Base-by-base conservation (phyloP, 768 basidiomycete species). In the Hortiboletus campestris region DNA sequence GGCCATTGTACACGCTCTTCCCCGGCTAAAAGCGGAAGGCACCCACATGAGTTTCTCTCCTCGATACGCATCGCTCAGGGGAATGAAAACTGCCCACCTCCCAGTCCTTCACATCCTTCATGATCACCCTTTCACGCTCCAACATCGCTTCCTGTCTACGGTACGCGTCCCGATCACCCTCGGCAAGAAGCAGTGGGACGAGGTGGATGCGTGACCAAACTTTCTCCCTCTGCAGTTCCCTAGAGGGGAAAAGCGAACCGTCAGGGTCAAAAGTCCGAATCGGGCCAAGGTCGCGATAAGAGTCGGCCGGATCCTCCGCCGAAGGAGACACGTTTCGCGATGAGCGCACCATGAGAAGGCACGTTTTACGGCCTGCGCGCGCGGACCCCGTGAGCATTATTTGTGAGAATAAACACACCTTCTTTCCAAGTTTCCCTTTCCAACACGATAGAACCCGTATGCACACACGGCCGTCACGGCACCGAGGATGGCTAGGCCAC, bases 201-300 rank as follows among this genome's bases (percentile, higher is more conserved):
- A 97, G 82, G 76, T 98, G 86, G 68, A 99, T 94, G 60, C 96
- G 84, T 55, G 94, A 91, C 96, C 96, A 98, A 35, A 85, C 84
- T 74, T 89, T 88, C 77, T 99, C 96, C 60, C 96, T 83, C 70
- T 89, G 79, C 40, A 98, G 80, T 76, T 99, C 96, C 74, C 96
- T 98, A 78, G 65, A 64, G 57, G 70, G 71, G 68, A 69, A 68
- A 55, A 16, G 25, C 41, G 19, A 44, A 46, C 58, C 46, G 58
- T 70, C 60, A 70, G 63, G 64, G 67, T 76, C 74, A 72, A 73
- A 78, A 76, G 78, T 56, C 76, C 78, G 76, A 74, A 64, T 58
- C 45, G 46, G 54, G 63, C 35, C 58, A 62, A 63, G 53, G 62
- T 62, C 57, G 48, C 65, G 82, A 84, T 84, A 79, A 76, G 73